A percentile compares a stretch with the other conserved stretches of the same genome.
phyloP scores from a whole-genome alignment of 805 yeast species.

The Kodamaea kaohsiungensis region DNA sequence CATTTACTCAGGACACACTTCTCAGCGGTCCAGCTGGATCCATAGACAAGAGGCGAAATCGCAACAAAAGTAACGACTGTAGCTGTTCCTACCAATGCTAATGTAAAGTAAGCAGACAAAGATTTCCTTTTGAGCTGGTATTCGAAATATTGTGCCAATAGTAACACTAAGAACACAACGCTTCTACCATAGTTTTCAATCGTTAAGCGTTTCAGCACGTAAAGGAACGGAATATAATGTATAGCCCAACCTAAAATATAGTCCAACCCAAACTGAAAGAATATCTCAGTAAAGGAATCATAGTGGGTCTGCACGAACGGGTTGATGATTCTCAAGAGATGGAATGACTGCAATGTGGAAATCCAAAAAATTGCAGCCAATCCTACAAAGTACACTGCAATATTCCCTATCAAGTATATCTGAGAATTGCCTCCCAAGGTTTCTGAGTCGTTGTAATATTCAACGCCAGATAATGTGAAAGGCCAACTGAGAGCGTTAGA shows the following conservation, averaged over 20 bases:
- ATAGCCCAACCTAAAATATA: slow-evolving; percentile 57
- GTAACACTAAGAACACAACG: slow-evolving; percentile 48
- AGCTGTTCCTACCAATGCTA: slow-evolving; percentile 19
- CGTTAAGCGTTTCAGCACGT: slow-evolving; percentile 34
- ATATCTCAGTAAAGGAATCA: slow-evolving; percentile 12
- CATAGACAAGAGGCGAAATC: slow-evolving; percentile 48
- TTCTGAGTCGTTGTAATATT: slow-evolving; percentile 49
- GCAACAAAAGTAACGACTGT: slow-evolving; percentile 26
- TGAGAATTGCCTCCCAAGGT: slow-evolving; percentile 26
- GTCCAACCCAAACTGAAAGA: slow-evolving; percentile 30
- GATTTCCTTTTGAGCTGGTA: slow-evolving; percentile 14
- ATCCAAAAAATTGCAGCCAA: slow-evolving; percentile 32
- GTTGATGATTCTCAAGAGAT: slow-evolving; percentile 26
- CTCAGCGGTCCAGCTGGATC: slow-evolving; percentile 44
- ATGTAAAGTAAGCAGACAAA: slow-evolving; percentile 22
- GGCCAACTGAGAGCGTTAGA: slow-evolving; percentile 53
- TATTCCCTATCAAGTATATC: slow-evolving; percentile 67
- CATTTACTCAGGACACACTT: slow-evolving; percentile 39
- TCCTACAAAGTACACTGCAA: slow-evolving; percentile 54
- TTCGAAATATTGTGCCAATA: slow-evolving; percentile 47
- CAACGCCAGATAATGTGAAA: slow-evolving; percentile 55
- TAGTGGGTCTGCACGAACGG: slow-evolving; percentile 28
- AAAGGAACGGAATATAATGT: slow-evolving; percentile 58
- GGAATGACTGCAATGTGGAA: slow-evolving; percentile 17
- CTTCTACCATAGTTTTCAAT: slow-evolving; percentile 20